These are phyloP conservation scores for Phytophthora capsici DNA, from an alignment of 352 stramenopile species.

Conservation along the genomic window DNA sequence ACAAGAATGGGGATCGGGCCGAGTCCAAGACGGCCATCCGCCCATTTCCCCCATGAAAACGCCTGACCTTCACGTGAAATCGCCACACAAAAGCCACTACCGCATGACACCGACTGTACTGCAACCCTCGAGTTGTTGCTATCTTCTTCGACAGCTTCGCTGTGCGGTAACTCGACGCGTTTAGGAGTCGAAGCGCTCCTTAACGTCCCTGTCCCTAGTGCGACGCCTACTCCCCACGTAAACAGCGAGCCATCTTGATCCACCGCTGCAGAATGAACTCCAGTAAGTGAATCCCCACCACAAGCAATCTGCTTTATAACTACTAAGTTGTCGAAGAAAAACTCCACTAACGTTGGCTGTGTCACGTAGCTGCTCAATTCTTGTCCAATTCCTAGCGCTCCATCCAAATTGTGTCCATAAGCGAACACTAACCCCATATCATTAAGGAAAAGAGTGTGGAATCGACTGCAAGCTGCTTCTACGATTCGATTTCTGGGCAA, in stretches of 20 bases:
- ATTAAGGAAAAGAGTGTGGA: constrained; percentile 69
- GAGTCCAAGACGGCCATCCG: constrained; percentile 75
- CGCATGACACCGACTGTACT: constrained; percentile 57
- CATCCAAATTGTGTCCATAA: constrained; percentile 57
- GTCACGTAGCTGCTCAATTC: constrained; percentile 28
- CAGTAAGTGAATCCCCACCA: constrained; percentile 60
- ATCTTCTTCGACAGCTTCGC: neutral
- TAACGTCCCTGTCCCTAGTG: constrained; percentile 50
- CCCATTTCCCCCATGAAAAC: constrained; percentile 85
- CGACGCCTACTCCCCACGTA: constrained; percentile 78
- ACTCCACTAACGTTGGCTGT: constrained; percentile 50
- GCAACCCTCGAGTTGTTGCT: neutral
- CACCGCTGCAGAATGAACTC: constrained; percentile 75
- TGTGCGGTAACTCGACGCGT: constrained; percentile 32
- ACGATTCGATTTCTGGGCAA: constrained; percentile 67
- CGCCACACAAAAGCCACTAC: constrained; percentile 84
- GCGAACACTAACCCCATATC: constrained; percentile 72
- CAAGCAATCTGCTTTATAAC: constrained; percentile 50
- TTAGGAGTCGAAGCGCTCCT: constrained; percentile 48
- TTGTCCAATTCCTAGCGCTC: constrained; percentile 51
- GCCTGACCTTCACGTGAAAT: constrained; percentile 58
- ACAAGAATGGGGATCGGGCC: constrained; percentile 62
- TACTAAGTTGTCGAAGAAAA: constrained; percentile 60
- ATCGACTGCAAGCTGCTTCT: constrained; percentile 61
- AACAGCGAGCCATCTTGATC: constrained; percentile 62